A percentile compares a stretch with the other conserved stretches of the same genome.
Conservation (phyloP, 2,329 filamentous ascomycete species). For the Aspergillus sclerotialis region DNA sequence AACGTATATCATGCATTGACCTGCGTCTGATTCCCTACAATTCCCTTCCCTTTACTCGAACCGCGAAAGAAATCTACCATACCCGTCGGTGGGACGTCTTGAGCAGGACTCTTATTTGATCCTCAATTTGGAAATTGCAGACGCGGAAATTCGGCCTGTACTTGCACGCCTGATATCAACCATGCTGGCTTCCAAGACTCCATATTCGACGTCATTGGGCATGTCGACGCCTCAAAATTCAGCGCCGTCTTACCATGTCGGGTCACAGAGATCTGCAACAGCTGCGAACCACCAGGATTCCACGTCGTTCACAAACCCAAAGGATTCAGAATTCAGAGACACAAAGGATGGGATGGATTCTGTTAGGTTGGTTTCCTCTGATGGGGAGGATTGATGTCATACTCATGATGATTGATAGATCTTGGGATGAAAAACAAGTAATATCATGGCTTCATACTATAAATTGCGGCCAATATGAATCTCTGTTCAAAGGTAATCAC, state of each 20-base stretch:
- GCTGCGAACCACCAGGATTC: slow-evolving; percentile 26
- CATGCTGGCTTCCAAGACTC: slow-evolving; percentile 39
- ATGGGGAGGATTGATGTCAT: neutral
- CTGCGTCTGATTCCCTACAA: neutral
- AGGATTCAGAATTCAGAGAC: slow-evolving; percentile 88
- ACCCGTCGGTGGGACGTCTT: neutral
- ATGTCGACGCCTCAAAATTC: slow-evolving; percentile 28
- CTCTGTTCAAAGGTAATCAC: slow-evolving; percentile 67
- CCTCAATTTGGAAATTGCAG: no score
- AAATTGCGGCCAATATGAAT: slow-evolving; percentile 89
- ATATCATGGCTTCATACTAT: slow-evolving; percentile 86
- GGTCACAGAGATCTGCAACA: slow-evolving; percentile 20
- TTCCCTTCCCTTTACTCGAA: neutral
- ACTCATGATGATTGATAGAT: slow-evolving; percentile 35
- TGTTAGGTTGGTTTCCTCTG: slow-evolving; percentile 50
- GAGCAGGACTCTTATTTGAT: neutral
- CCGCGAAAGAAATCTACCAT: neutral
- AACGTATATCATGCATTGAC: slow-evolving; percentile 1
- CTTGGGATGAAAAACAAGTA: slow-evolving; percentile 86
- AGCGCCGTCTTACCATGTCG: slow-evolving; percentile 24
- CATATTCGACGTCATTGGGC: slow-evolving; percentile 28
- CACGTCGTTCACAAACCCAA: slow-evolving; percentile 65
- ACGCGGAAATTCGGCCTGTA: no score
- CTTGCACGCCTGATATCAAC: slow-evolving; percentile 1
- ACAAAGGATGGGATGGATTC: slow-evolving; percentile 64